Evolutionary conservation across 192 early-diverging fungal species (phyloP), one percentile per base, ranked within the genome.

Genomic region (Umbelopsis sp.): DNA sequence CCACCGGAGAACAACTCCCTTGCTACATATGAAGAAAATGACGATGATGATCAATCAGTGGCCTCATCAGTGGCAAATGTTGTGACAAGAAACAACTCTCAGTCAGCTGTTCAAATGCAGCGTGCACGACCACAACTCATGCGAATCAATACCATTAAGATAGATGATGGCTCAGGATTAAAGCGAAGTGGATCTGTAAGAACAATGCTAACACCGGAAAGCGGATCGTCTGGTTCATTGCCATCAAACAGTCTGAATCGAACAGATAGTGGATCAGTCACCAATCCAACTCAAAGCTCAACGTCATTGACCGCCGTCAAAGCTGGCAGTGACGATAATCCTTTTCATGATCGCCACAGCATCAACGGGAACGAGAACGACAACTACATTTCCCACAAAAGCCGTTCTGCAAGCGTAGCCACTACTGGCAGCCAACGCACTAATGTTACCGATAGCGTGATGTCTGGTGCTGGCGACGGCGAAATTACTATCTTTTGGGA

Each of bases 401-500:
- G 30, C 18, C 41, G 67, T 30, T 25, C 67, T n/a, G 46, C 48
- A n/a, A 69, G 67, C 48, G 12, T 69, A 41, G 21, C 49, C 30
- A 69, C 67, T 11, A 21, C 67, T 3, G 49, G 67, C 35, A 69
- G 49, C 35, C 35, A 69, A 16, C 67, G 67, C 13, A 69, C 67
- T 20, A 69, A 69, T 21, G 27, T 52, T 37, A 69, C 67, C 4
- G 71, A 79, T 16, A 75, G 73, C 33, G 44, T 79, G 11, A 66
- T 65, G 44, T 75, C 73, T 50, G 65, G 74, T 3, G 44, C 49
- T 8, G 78, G 78, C 20, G 78, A 79, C 58, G 78, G 78, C 21
- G 78, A 81, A 46, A 81, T 81, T 18, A 78, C 79, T 2, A 74
- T 78, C 41, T 71, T 78, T 37, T 78, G 79, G 72, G 71, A 49